A percentile compares a stretch with the other conserved stretches of the same genome.
phyloP scores from a whole-genome alignment of 2,329 filamentous ascomycete genomes.

The Colletotrichum viniferum region DNA sequence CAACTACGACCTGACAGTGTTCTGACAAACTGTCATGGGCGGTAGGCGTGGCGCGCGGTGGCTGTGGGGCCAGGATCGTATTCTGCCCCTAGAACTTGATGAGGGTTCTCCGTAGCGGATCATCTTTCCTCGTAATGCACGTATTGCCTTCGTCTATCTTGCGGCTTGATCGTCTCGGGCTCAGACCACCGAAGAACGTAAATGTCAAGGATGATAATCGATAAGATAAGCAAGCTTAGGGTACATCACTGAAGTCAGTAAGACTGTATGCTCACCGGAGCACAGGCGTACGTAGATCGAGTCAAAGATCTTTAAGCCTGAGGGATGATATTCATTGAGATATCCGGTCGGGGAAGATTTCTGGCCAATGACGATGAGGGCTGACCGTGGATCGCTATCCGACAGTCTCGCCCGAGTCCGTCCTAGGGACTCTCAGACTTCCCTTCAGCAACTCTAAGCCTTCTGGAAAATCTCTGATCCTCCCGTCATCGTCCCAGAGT shows the following conservation, averaged over 20 bases:
- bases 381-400: background rate
- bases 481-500: slow-evolving; percentile 31
- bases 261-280: background rate
- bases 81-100: background rate
- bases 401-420: background rate
- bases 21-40: slow-evolving; percentile 14
- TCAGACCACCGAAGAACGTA: background rate
- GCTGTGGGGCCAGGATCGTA: background rate
- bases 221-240: background rate
- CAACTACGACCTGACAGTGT: background rate
- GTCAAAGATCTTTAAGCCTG: background rate
- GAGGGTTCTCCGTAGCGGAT: background rate
- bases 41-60: slow-evolving; percentile 7
- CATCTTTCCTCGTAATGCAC: background rate
- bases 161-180: background rate
- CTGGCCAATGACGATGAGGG: background rate
- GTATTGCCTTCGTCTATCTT: background rate
- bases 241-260: background rate
- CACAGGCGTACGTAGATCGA: background rate
- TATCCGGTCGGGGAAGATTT: background rate
- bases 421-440: slow-evolving; percentile 16
- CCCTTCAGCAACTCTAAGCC: slow-evolving; percentile 21
- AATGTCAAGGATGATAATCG: background rate
- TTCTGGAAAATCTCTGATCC: slow-evolving; percentile 29
- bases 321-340: background rate